phyloP scores from a whole-genome alignment of 129 eudicot genomes.

The carrot (Daucus carota) region DNA sequence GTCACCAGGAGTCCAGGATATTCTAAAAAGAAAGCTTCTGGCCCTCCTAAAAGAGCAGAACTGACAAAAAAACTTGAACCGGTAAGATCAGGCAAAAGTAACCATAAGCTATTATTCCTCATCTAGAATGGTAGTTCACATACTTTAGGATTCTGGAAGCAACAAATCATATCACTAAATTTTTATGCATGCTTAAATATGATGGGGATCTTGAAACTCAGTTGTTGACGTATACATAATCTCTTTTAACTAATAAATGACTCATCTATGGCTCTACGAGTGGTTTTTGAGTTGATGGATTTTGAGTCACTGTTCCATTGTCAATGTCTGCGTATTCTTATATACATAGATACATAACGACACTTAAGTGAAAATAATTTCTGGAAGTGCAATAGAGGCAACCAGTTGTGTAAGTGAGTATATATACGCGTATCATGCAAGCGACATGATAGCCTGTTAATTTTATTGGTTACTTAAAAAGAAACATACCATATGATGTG shows the following conservation, averaged over 20 bases:
- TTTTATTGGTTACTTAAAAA: too few relatives aligned
- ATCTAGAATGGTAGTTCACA: background rate
- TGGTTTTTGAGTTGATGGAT: too few relatives aligned
- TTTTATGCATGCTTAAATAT: background rate
- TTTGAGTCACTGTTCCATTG: too few relatives aligned
- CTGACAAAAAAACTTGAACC: conserved; percentile 44
- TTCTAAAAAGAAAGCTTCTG: conserved; percentile 39
- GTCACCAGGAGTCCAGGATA: conserved; percentile 34
- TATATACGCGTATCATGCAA: too few relatives aligned
- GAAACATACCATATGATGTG: too few relatives aligned
- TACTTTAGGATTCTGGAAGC: background rate
- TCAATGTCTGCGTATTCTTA: too few relatives aligned
- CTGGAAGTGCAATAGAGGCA: too few relatives aligned
- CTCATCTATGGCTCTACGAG: too few relatives aligned
- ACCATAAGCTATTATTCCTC: background rate
- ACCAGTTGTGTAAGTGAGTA: too few relatives aligned
- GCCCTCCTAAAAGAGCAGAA: conserved; percentile 35
- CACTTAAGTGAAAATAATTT: too few relatives aligned
- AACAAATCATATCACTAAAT: background rate
- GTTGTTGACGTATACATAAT: background rate
- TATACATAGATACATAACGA: too few relatives aligned
- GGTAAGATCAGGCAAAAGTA: conserved; percentile 34
- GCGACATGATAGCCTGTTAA: too few relatives aligned
- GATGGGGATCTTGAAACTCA: background rate
- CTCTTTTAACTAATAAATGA: background rate